Percentiles rank a stretch among this genome's conserved stretches.
Evolutionary conservation across 495 filamentous ascomycete genomes (phyloP).

Genomic region (Aspergillus cavernicola): DNA sequence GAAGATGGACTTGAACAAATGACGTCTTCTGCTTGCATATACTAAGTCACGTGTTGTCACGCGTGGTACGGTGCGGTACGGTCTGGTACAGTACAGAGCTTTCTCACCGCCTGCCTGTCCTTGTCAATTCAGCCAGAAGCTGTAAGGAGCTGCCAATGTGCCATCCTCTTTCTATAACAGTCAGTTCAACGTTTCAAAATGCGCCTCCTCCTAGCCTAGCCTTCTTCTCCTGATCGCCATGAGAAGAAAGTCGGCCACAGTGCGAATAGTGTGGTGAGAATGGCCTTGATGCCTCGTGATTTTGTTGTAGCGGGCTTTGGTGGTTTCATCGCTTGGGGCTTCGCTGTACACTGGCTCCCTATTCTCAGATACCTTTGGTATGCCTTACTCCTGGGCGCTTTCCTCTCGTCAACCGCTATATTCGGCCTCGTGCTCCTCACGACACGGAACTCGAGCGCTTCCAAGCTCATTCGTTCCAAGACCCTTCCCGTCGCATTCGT

Average conservation of each 20-base stretch:
- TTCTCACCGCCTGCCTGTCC: constrained; percentile 16
- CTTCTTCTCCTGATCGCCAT: constrained; percentile 29
- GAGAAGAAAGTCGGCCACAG: constrained; percentile 23
- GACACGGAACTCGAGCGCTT: constrained; percentile 43
- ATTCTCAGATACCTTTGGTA: constrained; percentile 74
- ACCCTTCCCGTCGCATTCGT: constrained; percentile 55
- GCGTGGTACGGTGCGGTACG: neutral
- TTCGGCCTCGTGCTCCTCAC: constrained; percentile 59
- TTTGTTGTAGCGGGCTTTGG: constrained; percentile 64
- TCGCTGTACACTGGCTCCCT: constrained; percentile 75
- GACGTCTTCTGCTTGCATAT: neutral
- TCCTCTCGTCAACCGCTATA: constrained; percentile 50
- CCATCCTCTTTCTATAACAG: neutral
- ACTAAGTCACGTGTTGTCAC: neutral
- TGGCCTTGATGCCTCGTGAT: constrained; percentile 77
- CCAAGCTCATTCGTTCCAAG: constrained; percentile 24
- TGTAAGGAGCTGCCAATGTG: neutral
- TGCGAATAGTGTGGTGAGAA: constrained; percentile 41
- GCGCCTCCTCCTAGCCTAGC: neutral
- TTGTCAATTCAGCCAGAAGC: no score
- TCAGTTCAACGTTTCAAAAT: neutral
- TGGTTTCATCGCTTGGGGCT: constrained; percentile 81
- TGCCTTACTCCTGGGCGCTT: constrained; percentile 65
- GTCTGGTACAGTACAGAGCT: constrained; percentile 1
- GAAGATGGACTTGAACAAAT: neutral